phyloP scores from a whole-genome alignment of 2,329 filamentous ascomycete species.

The Tolypocladium capitatum region DNA sequence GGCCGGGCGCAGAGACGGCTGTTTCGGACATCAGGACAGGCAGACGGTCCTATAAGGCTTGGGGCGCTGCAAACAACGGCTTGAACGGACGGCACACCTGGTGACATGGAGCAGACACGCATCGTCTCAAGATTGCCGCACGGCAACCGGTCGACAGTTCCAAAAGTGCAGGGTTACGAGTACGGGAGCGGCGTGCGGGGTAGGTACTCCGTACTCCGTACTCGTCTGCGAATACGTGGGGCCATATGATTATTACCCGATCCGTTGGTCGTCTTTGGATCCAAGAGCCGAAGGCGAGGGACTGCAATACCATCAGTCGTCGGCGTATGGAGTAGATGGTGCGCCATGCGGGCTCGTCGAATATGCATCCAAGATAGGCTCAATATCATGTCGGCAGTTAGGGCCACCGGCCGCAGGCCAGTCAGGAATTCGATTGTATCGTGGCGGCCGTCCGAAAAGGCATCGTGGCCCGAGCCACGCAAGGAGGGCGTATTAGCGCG shows the following conservation, averaged over 20 bases:
- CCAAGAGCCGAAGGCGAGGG: background rate
- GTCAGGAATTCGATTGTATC: too few relatives aligned
- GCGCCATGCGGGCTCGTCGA: background rate
- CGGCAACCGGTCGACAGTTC: background rate
- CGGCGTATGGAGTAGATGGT: too few relatives aligned
- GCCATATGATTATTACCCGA: too few relatives aligned
- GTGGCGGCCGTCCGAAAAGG: background rate
- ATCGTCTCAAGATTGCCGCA: background rate
- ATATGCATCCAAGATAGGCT: background rate
- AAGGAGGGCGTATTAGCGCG: conserved; percentile 1
- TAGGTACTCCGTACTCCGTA: background rate
- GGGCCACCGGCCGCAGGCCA: background rate
- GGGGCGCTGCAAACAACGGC: background rate
- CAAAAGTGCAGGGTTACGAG: background rate
- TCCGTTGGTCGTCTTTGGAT: too few relatives aligned
- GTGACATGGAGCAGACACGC: background rate
- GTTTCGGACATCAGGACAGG: background rate
- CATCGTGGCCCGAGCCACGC: background rate
- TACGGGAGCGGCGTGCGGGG: background rate
- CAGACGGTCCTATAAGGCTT: too few relatives aligned
- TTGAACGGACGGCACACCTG: background rate
- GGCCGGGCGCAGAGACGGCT: background rate
- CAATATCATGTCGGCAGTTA: too few relatives aligned
- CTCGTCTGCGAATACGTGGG: background rate
- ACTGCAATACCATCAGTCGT: too few relatives aligned